Conservation (phyloP, 768 basidiomycete species). For the Boletus rufocinnamomeus region DNA sequence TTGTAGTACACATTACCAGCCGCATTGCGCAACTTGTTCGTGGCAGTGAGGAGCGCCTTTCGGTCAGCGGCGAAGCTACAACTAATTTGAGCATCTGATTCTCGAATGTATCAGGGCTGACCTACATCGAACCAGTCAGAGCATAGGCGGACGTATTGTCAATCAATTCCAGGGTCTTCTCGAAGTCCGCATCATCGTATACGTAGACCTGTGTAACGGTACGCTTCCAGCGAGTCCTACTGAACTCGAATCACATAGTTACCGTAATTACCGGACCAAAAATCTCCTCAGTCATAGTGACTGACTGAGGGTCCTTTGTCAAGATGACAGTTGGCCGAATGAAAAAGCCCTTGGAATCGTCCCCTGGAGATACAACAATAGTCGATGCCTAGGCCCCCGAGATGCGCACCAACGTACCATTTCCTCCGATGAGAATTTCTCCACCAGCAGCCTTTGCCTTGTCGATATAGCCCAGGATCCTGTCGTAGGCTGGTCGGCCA, state of each 20-base stretch:
- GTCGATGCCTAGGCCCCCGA: not conserved
- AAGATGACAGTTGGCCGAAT: slow-evolving; percentile 93
- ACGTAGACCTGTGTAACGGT: slow-evolving; percentile 66
- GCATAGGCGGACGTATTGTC: slow-evolving; percentile 87
- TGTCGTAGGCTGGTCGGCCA: slow-evolving; percentile 86
- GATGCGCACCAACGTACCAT: slow-evolving; percentile 46
- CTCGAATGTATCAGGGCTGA: slow-evolving; percentile 14
- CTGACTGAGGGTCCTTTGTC: slow-evolving; percentile 83
- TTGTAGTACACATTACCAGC: slow-evolving; percentile 99
- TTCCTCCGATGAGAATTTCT: slow-evolving; percentile 85
- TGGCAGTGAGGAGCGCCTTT: slow-evolving; percentile 73
- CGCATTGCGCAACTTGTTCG: slow-evolving; percentile 82
- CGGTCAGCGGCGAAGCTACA: slow-evolving; percentile 82
- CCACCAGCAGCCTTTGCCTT: slow-evolving; percentile 90
- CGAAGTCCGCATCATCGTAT: slow-evolving; percentile 84
- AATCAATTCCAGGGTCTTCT: slow-evolving; percentile 84
- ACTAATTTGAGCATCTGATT: slow-evolving; percentile 10
- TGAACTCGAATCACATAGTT: slow-evolving; percentile 20
- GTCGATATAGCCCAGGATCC: slow-evolving; percentile 76
- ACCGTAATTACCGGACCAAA: slow-evolving; percentile 96
- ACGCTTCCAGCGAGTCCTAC: slow-evolving; percentile 1
- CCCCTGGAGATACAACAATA: slow-evolving; percentile 44
- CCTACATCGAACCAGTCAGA: slow-evolving; percentile 92
- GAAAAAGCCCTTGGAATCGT: slow-evolving; percentile 92
- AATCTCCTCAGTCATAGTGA: slow-evolving; percentile 94